These are phyloP conservation scores for Hortaea werneckii DNA, from an alignment of 2,329 filamentous ascomycete genomes.

Conservation along the genomic window DNA sequence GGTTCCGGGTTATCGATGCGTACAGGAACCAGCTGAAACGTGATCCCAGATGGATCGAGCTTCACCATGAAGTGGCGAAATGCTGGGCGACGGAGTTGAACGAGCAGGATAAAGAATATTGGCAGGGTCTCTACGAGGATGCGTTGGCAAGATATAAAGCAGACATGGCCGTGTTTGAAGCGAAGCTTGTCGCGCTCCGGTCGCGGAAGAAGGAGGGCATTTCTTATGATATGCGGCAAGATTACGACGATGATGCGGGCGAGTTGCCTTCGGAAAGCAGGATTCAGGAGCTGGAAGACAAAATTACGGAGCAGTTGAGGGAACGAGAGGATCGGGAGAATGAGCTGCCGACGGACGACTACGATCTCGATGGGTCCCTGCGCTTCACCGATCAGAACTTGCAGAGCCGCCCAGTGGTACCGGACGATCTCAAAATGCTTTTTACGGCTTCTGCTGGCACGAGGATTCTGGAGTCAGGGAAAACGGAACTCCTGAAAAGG, in stretches of 20 bases:
- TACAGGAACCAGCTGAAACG: conserved; percentile 16
- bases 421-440: conserved; percentile 39
- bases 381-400: background rate
- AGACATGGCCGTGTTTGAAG: conserved; percentile 21
- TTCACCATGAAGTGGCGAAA: conserved; percentile 19
- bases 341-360: background rate
- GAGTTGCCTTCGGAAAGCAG: background rate
- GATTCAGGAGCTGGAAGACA: background rate
- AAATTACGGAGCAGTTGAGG: background rate
- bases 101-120: conserved; percentile 16
- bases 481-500: conserved; percentile 42
- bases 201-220: background rate
- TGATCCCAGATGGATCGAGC: conserved; percentile 18
- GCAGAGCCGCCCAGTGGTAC: conserved; percentile 1
- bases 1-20: conserved; percentile 12
- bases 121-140: conserved; percentile 19
- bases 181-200: conserved; percentile 17
- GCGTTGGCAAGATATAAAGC: conserved; percentile 18
- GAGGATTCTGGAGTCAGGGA: conserved; percentile 40
- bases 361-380: background rate
- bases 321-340: background rate
- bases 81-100: conserved; percentile 16
- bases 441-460: conserved; percentile 39
- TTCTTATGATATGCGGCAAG: background rate
- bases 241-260: background rate